Evolutionary conservation across 2,329 filamentous ascomycete species (phyloP).

Genomic region (Berkeleyomyces rouxiae): DNA sequence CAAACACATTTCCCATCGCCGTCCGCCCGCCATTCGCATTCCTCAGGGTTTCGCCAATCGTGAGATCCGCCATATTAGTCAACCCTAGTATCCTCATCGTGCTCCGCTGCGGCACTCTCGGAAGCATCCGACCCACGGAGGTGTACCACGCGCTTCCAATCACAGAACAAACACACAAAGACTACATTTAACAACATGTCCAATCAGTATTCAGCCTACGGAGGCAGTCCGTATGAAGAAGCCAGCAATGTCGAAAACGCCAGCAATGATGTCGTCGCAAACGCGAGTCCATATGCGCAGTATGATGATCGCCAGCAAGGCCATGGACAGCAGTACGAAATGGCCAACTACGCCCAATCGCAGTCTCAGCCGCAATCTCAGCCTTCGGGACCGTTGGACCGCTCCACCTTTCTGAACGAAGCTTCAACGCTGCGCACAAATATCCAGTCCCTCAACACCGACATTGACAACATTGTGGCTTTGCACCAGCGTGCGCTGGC

Average conservation of each 20-base stretch:
- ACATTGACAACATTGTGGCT: slow-evolving; percentile 49
- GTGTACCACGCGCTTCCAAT: background rate
- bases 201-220: slow-evolving; percentile 39
- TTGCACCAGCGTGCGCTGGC: slow-evolving; percentile 57
- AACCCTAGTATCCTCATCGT: background rate
- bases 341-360: slow-evolving; percentile 32
- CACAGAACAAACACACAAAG: background rate
- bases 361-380: slow-evolving; percentile 17
- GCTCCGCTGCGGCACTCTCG: background rate
- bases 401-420: slow-evolving; percentile 51
- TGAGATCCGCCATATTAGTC: no score
- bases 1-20: background rate
- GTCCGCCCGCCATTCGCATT: background rate
- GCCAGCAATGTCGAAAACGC: slow-evolving; percentile 27
- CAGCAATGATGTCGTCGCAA: background rate
- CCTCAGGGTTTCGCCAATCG: background rate
- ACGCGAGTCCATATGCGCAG: slow-evolving; percentile 1
- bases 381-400: slow-evolving; percentile 29
- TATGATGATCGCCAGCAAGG: slow-evolving; percentile 17
- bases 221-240: slow-evolving; percentile 48
- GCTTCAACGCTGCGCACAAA: slow-evolving; percentile 50
- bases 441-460: slow-evolving; percentile 48
- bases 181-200: slow-evolving; percentile 1
- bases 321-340: slow-evolving; percentile 28
- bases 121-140: background rate